A percentile compares a stretch with the other conserved stretches of the same genome.
Conservation (phyloP, 1,139 yeast genomes). For the Hanseniaspora gamundiae region DNA sequence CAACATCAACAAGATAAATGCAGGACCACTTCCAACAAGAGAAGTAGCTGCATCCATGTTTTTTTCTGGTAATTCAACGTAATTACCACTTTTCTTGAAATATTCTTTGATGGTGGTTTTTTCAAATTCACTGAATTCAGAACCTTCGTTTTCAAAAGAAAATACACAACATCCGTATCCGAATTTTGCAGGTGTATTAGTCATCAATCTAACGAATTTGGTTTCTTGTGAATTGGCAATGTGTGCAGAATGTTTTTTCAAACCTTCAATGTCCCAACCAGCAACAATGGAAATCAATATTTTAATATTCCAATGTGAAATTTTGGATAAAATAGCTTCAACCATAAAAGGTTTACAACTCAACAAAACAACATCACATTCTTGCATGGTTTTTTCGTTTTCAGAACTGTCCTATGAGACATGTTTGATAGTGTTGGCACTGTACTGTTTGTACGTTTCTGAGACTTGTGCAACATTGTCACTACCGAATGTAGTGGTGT, state of each 20-base stretch:
- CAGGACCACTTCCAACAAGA: conserved; percentile 93
- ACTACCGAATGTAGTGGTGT: conserved; percentile 49
- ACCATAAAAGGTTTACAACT: conserved; percentile 85
- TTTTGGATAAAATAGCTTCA: conserved; percentile 23
- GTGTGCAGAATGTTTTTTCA: conserved; percentile 36
- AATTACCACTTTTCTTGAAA: conserved; percentile 55
- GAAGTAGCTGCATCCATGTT: conserved; percentile 97
- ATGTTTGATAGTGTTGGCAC: conserved; percentile 31
- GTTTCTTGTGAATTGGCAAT: conserved; percentile 13
- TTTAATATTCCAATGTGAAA: conserved; percentile 36
- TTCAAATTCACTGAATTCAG: conserved; percentile 35
- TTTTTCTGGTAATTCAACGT: conserved; percentile 68
- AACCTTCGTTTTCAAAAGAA: conserved; percentile 31
- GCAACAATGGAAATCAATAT: conserved; percentile 77
- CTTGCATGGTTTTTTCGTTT: conserved; percentile 45
- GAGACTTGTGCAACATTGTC: conserved; percentile 26
- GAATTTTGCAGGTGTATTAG: conserved; percentile 89
- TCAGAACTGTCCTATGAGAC: conserved; percentile 41
- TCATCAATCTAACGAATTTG: conserved; percentile 81
- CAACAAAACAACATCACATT: conserved; percentile 60
- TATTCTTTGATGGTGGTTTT: conserved; percentile 44
- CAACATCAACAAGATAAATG: conserved; percentile 78
- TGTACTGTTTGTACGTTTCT: conserved; percentile 33
- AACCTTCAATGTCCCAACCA: conserved; percentile 75
- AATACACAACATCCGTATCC: conserved; percentile 93